Evolutionary conservation across 306 rosid species (phyloP), one percentile per base, ranked within the genome.

Genomic region (Fragaria ananassa): DNA sequence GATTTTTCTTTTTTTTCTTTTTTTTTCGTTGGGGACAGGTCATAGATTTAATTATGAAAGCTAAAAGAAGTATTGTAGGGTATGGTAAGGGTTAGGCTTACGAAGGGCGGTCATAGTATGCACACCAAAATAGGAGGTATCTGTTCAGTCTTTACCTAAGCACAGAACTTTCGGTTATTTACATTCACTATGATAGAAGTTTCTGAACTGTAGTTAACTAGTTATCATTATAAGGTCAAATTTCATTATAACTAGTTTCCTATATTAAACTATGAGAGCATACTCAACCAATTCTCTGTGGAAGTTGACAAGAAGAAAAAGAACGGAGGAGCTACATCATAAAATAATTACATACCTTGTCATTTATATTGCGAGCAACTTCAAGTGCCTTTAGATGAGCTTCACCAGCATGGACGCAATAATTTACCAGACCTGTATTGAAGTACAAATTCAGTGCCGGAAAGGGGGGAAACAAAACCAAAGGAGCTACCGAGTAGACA

Each of bases 321-420:
- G 0, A 57, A 12, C 7, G 8, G 19, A 25, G 18, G 18, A 74
- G 29, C 68, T 34, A 14, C 13, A 61, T 37, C 12, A 72, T 53
- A 21, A 68, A 68, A 65, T 60, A 39, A 25, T 12, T 37, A 70
- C 47, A 25, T 74, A 95, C 99, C 97, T 95, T 95, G 76, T 86
- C 88, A 81, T 86, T 89, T 85, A 90, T 88, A 74, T 76, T 90
- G 39, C 81, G 90, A 70, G 97, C 97, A 74, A 95, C 53, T 82
- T 88, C 88, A 44, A 95, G 90, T 54, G 97, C 99, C 85, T 90
- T 92, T 58, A 75, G 42, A 80, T 85, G 77, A 81, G 92, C 99
- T 85, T 90, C 92, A 61, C 93, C 97, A 81, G 88, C 74, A 72
- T 90, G 87, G 77, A 90, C 97, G 80, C 97, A 90, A 85, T 84